Conservation (phyloP, 805 yeast genomes). For the Candida anglica region DNA sequence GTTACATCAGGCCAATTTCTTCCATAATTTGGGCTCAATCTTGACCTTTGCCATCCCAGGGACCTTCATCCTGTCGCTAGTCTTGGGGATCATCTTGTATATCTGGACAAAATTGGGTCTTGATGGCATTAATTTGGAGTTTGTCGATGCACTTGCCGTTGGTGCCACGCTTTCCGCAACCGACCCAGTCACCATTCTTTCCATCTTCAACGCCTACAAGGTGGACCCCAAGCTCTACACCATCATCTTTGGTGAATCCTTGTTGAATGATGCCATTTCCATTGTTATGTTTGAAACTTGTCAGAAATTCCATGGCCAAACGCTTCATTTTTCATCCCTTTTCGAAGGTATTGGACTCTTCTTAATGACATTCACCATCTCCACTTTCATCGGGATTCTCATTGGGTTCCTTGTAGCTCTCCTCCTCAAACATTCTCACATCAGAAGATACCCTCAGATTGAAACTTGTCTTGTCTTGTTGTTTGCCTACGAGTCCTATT, state of each 20-base stretch:
- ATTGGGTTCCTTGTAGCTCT: constrained; percentile 88
- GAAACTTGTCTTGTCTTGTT: constrained; percentile 90
- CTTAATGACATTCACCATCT: constrained; percentile 87
- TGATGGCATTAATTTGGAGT: constrained; percentile 82
- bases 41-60: constrained; percentile 96
- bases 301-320: constrained; percentile 88
- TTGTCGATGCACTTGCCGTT: constrained; percentile 95
- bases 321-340: constrained; percentile 65
- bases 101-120: constrained; percentile 90
- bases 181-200: constrained; percentile 94
- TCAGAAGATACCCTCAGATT: constrained; percentile 92
- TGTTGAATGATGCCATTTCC: constrained; percentile 94
- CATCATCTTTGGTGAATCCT: constrained; percentile 93
- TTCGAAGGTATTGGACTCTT: constrained; percentile 94
- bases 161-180: constrained; percentile 98
- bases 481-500: constrained; percentile 93
- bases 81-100: constrained; percentile 81
- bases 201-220: constrained; percentile 94
- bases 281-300: constrained; percentile 99
- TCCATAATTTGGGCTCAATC: constrained; percentile 86
- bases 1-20: constrained; percentile 91
- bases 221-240: constrained; percentile 98
- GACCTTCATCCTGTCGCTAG: constrained; percentile 87
- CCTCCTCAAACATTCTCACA: constrained; percentile 85
- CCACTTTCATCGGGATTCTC: constrained; percentile 83